Evolutionary conservation across 768 basidiomycete genomes (phyloP), one percentile per base, ranked within the genome.

Genomic region (Rhizopogon sp.): DNA sequence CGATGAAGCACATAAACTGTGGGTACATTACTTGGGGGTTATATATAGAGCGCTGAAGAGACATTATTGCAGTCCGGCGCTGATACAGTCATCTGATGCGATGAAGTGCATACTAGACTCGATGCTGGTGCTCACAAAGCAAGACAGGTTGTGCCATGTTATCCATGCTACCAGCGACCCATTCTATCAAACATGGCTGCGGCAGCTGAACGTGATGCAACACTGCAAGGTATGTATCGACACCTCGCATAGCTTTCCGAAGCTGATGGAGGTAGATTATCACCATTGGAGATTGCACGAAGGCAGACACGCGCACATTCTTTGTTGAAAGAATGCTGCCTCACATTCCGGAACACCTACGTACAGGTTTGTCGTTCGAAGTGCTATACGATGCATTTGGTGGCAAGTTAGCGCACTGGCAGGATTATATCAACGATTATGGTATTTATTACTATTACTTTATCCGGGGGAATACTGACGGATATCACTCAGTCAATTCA

Each of bases 101-200:
- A 90, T 93, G 87, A 93, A 91, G 66, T 85, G 84, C 58, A 70
- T 93, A 14, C 77, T 93, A 35, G 91, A 93, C 63, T 87, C 89
- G 11, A 88, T 91, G 81, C 81, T 92, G 17, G 90, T 92, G 13
- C 72, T 93, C 53, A 91, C 91, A 33, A 92, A 93, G 72, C 91
- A 93, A 67, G 90, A 92, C 64, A 75, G 87, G n/a, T 69, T 93
- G 13, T 88, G 87, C 62, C 88, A 91, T 63, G 85, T 91, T 62
- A 83, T 90, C 50, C 88, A 90, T 59, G 87, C 87, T 5, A 88
- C 88, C 5, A 89, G 87, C 61, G 88, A 92, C 60, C 88, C 89
- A 0, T 90, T 90, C 69, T 92, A 90, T 63, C 89, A 90, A 60
- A 88, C 85, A 11, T 90, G 87, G 88, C 74, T 92, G 44, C 76